Conservation (phyloP, 495 filamentous ascomycete genomes). For the Penicillium cosmopolitanum region DNA sequence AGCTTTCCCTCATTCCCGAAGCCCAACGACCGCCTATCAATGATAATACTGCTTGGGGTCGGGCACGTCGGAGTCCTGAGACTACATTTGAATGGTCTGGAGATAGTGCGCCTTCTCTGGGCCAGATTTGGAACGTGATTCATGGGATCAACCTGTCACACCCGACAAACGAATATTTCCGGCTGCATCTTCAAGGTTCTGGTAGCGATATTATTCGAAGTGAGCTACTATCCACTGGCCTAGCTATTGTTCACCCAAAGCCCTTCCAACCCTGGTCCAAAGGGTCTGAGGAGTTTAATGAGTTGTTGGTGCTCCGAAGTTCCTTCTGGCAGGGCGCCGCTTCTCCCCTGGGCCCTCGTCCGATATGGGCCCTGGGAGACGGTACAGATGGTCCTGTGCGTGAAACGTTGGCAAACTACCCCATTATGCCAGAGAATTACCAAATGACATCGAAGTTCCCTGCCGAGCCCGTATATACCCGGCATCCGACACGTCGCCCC, state of each 20-base stretch:
- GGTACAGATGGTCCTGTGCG: constrained; percentile 42
- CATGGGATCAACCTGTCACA: constrained; percentile 62
- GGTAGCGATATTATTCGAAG: constrained; percentile 42
- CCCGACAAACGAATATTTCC: constrained; percentile 56
- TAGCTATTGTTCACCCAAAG: constrained; percentile 54
- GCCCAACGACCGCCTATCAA: constrained; percentile 31
- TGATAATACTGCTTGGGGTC: constrained; percentile 53
- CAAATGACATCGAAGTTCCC: constrained; percentile 58
- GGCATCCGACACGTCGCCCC: constrained; percentile 61
- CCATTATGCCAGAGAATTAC: constrained; percentile 57
- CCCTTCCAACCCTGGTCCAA: constrained; percentile 30
- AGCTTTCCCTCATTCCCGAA: constrained; percentile 29
- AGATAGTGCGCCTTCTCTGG: constrained; percentile 48
- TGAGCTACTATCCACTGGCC: constrained; percentile 56
- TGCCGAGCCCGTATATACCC: constrained; percentile 46
- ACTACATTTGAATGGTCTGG: constrained; percentile 45
- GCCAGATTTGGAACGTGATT: constrained; percentile 63
- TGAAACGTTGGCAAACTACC: constrained; percentile 43
- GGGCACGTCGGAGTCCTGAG: constrained; percentile 42
- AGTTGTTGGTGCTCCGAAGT: constrained; percentile 38
- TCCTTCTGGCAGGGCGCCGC: constrained; percentile 73
- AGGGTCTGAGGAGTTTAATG: constrained; percentile 23
- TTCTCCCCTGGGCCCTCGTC: constrained; percentile 64
- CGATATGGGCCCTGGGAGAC: constrained; percentile 56
- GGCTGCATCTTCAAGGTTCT: constrained; percentile 48